Base-by-base conservation (phyloP, 2,329 filamentous ascomycete genomes). In the Apiospora arundinis region DNA sequence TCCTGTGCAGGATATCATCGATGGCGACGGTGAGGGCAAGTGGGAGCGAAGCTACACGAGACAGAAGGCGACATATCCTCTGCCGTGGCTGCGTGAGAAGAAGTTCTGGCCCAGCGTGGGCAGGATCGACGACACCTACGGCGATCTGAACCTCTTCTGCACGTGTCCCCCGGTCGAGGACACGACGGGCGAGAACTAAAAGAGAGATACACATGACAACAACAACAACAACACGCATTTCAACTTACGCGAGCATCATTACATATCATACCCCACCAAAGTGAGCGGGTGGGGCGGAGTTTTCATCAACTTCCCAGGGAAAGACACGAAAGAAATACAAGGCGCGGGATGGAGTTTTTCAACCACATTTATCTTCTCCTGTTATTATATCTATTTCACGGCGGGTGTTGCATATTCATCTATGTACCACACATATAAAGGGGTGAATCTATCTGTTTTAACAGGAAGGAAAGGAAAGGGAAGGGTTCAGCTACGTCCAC, bases 81-180 rank as follows among this genome's bases (percentile, higher is more conserved):
- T 97, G 74, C 86, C 91, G 0, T 97, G 90, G 83, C 83, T 98
- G 73, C 89, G 90, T 81, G 93, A 97, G 89, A 98, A 97, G 92
- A 98, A 98, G 87, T 98, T 98, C 84, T 98, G 95, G 95, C 95
- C 95, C 0, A 91, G 86, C 46, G 94, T 97, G 18, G 94, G 92
- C 8, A 89, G 95, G 80, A 86, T 98, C 25, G 93, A 98, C 80
- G 95, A 98, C 85, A 93, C 93, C 16, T 97, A 94, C 78, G 95
- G 95, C 72, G 95, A 98, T 80, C 89, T 92, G 78, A 97, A 98
- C 84, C 89, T 98, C 73, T 97, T 97, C 88, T 98, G 95, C 86
- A 97, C 94, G 12, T 98, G 95, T 81, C 92, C 93, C 49, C 94
- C 95, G 0, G 93, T 97, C 9, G 93, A 94, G 82, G 87, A 88